Percentiles rank a stretch among this genome's conserved stretches.
Evolutionary conservation across 1,284 basidiomycete genomes (phyloP).

Genomic region (Blastosporella zonata): DNA sequence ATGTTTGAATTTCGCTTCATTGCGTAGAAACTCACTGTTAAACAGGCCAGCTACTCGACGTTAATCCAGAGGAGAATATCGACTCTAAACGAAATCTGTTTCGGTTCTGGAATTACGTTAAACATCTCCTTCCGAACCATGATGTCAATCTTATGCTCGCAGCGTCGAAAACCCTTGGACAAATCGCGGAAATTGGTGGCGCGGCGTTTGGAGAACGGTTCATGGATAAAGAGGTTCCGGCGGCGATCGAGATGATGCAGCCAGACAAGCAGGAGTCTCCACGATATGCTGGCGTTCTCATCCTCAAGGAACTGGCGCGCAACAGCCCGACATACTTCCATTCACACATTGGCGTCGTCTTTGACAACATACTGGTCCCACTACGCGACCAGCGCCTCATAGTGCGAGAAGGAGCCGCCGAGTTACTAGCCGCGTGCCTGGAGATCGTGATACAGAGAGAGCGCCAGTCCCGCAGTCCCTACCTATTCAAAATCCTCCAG

Average conservation of each 20-base stretch:
- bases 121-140: conserved; percentile 77
- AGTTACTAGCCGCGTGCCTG: conserved; percentile 85
- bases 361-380: conserved; percentile 89
- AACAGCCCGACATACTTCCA: conserved; percentile 87
- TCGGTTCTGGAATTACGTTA: conserved; percentile 90
- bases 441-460: conserved; percentile 80
- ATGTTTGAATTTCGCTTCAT: conserved; percentile 13
- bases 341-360: conserved; percentile 80
- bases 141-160: conserved; percentile 88
- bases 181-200: conserved; percentile 80
- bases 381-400: conserved; percentile 82
- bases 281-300: conserved; percentile 82
- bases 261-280: conserved; percentile 73
- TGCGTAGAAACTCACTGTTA: conserved; percentile 18
- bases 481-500: conserved; percentile 77
- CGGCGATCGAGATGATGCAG: conserved; percentile 77
- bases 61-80: conserved; percentile 72
- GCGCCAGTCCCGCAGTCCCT: conserved; percentile 62
- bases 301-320: conserved; percentile 87
- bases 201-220: conserved; percentile 82
- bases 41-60: conserved; percentile 67
- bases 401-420: conserved; percentile 88
- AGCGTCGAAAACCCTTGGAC: conserved; percentile 81
- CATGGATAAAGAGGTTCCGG: conserved; percentile 83
- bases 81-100: conserved; percentile 77